Base-by-base conservation (phyloP, 2,329 filamentous ascomycete genomes). In the Alternaria brassicae region DNA sequence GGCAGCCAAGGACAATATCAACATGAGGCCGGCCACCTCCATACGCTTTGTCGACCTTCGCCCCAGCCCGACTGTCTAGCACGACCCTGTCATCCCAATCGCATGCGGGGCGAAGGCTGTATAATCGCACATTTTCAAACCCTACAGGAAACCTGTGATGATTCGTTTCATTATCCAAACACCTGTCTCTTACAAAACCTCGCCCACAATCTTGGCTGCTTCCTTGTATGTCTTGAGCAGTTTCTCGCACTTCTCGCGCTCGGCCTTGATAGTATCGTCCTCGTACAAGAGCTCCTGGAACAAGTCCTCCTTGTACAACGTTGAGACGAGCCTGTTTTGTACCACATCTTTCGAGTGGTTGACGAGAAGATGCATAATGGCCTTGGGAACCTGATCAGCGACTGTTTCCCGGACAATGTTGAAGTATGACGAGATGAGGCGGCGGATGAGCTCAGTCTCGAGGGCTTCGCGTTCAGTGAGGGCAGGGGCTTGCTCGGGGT, bases 391-490 rank as follows among this genome's bases (percentile, higher is more conserved):
- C 81, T 98, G 94, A 77, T 99, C 95, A 42, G 94, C 94, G 71
- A 97, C 97, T n/a, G 92, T 94, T 80, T 99, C 95, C 63, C 95
- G 91, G 45, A 99, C 95, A 73, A 99, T 99, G 78, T 97, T 96
- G 84, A 99, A 99, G 83, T 99, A 99, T 1, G 93, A 97, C 30
- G 92, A 96, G 77, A 99, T 99, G 56, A 99, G 87, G 45, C 93
- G 91, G 45, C 94, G 91, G 77, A 99, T 99, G 39, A 99, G 88
- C 80, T 99, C 95, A 9, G 95, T 98, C 81, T 99, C 95, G 83
- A 99, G 91, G 42, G 93, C 91, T 81, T 99, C 95, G 52, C 95
- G 91, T 69, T 99, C 95, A 1, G 93, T 97, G 72, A 99, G 86
- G 56, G 92, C 92, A 32, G 93, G 93, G 74, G 96, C 93, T 61